A percentile compares a stretch with the other conserved stretches of the same genome.
Evolutionary conservation across 805 yeast species (phyloP).

Genomic region (Candida gorgasii): DNA sequence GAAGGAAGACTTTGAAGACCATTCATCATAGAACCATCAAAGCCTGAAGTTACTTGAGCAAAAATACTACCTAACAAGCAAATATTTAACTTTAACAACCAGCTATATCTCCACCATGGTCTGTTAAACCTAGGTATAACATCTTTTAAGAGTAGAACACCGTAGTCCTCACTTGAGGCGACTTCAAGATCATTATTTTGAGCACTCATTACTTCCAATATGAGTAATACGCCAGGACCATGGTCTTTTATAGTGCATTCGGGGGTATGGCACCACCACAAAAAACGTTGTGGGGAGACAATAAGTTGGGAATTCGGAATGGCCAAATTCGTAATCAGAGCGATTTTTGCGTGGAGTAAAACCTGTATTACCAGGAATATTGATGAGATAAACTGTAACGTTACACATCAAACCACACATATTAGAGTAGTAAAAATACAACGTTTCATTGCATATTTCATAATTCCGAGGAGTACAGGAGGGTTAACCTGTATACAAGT

Average conservation of each 20-base stretch:
- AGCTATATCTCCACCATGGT: conserved; percentile 12
- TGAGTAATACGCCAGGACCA: background rate
- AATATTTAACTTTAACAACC: conserved; percentile 13
- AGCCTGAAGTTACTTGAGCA: conserved; percentile 16
- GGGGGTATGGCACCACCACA: background rate
- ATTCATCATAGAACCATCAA: conserved; percentile 49
- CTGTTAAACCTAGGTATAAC: conserved; percentile 16
- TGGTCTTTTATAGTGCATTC: background rate
- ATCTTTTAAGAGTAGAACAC: conserved; percentile 11
- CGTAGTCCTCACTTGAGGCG: background rate
- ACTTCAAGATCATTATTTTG: background rate
- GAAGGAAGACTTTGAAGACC: conserved; percentile 45
- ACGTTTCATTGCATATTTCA: background rate
- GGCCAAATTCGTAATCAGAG: background rate
- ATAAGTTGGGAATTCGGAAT: background rate
- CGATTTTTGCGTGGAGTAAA: background rate
- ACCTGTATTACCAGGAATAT: background rate
- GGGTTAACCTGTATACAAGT: background rate
- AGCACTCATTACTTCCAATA: too few relatives aligned
- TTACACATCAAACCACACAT: background rate
- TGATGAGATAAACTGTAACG: too few relatives aligned
- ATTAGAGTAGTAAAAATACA: background rate
- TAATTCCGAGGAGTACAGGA: background rate
- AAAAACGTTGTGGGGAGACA: background rate
- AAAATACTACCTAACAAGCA: conserved; percentile 13